Conservation (phyloP, 2,329 filamentous ascomycete genomes). For the Colletotrichum liaoningense region DNA sequence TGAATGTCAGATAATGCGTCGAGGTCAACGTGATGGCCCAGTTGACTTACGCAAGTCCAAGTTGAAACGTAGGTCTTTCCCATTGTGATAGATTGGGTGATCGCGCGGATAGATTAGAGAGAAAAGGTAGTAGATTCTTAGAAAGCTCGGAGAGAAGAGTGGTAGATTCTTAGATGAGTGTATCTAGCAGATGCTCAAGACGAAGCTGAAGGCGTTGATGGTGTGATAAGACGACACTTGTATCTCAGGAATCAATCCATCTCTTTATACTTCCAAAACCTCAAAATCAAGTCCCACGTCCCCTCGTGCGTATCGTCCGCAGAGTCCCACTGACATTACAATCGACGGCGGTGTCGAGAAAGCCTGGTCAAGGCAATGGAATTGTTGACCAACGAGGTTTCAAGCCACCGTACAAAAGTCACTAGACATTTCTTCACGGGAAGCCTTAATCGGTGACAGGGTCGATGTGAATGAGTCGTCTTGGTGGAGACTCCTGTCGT, state of each 20-base stretch:
- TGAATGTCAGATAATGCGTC: background rate
- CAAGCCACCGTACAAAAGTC: constrained; percentile 4
- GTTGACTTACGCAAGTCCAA: constrained; percentile 29
- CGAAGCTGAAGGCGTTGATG: background rate
- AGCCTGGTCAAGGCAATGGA: background rate
- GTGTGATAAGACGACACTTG: background rate
- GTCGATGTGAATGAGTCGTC: constrained; percentile 4
- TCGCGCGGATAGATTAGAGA: background rate
- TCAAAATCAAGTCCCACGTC: background rate
- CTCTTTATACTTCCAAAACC: background rate
- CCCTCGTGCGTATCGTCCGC: background rate
- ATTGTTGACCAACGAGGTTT: background rate
- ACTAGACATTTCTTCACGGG: constrained; percentile 2
- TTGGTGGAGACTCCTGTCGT: constrained; percentile 1
- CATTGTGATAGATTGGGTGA: background rate
- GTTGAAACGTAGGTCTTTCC: background rate
- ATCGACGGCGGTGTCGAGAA: background rate
- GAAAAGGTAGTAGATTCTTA: background rate
- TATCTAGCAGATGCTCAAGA: background rate
- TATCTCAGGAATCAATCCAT: background rate
- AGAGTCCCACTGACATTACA: background rate
- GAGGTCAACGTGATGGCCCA: too few species aligned
- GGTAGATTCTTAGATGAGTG: background rate
- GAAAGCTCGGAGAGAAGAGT: too few species aligned
- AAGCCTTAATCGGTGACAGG: constrained; percentile 10